Evolutionary conservation across 768 basidiomycete species (phyloP), one percentile per base, ranked within the genome.

Genomic region (Hydnum rufescens): DNA sequence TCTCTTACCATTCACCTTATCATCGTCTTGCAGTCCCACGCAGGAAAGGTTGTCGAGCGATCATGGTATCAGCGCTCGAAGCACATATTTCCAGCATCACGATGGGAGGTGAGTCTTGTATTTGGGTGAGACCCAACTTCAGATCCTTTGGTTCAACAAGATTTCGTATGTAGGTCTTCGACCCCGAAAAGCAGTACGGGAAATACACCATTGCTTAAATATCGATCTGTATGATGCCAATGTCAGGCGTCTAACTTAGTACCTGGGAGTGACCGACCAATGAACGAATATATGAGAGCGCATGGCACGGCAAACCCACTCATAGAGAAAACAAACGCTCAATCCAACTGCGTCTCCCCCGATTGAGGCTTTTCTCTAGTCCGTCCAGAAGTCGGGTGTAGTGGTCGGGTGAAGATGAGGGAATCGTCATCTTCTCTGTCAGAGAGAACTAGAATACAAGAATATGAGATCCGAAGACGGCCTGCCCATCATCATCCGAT

Each of bases 41-140:
- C 95, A 0, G 95, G 95, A 2, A 99, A 99, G 63, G 95, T 99
- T 5, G 92, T 96, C 4, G 95, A 97, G 65, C 69, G 95, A 57
- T 83, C 83, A 55, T 99, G 84, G 73, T 95, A 97, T 63, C 83
- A 90, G 60, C 71, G 90, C 51, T 93, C 89, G 61, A 99, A 97
- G 58, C 95, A 96, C 61, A 95, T 97, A 32, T 97, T 97, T 63
- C 93, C 93, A 16, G 89, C 89, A 1, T 90, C 86, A 3, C 70
- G 92, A 60, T 96, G 92, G 92, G 92, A 96, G 80, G 84, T 80
- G 58, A 58, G 80, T 65, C n/a, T n/a, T n/a, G n/a, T n/a, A n/a
- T 29, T 46, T 44, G 25, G 28, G 19, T 3, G 8, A 47, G 8
- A 16, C 8, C 26, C 26, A 16, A 28, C 44, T 47, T 47, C 13